Conservation (phyloP, 371 early-diverging fungal species). For the Apophysomyces variabilis region DNA sequence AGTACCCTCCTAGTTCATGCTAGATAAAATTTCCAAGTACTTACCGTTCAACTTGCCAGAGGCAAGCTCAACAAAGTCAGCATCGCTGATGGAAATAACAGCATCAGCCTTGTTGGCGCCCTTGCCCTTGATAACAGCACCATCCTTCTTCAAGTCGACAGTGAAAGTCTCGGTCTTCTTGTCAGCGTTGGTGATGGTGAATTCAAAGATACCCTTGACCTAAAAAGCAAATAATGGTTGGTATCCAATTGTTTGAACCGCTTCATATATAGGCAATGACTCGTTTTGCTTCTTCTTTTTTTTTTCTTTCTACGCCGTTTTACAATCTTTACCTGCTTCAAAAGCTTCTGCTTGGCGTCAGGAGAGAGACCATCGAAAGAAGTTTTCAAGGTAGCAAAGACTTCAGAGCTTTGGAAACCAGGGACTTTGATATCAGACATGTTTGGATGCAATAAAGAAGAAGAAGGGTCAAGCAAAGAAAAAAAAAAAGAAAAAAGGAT, state of each 20-base stretch:
- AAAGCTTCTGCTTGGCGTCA: constrained; percentile 23
- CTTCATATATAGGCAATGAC: too few species aligned
- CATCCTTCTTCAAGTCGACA: constrained; percentile 66
- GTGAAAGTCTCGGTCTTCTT: constrained; percentile 68
- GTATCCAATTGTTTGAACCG: not conserved
- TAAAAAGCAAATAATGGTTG: not conserved
- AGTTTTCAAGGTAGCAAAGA: constrained; percentile 21
- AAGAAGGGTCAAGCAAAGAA: not conserved
- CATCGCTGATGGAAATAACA: constrained; percentile 58
- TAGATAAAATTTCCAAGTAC: not conserved
- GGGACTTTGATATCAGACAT: constrained; percentile 29
- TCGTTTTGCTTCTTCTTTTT: not conserved
- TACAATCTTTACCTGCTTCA: constrained; percentile 19
- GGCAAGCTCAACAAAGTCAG: constrained; percentile 81
- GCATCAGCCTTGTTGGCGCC: constrained; percentile 63
- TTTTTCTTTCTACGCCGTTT: not conserved
- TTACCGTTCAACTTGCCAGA: constrained; percentile 73
- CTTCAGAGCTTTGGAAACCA: constrained; percentile 26
- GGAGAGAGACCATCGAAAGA: constrained; percentile 23
- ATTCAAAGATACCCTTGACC: constrained; percentile 77
- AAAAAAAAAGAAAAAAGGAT: not conserved
- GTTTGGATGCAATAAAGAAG: constrained; percentile 6
- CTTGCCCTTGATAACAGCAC: constrained; percentile 56
- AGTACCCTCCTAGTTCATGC: not conserved
- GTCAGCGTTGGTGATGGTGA: constrained; percentile 64